Percentiles rank a stretch among this genome's conserved stretches.
phyloP scores from a whole-genome alignment of 2,329 filamentous ascomycete species.

The Fusarium acutatum region DNA sequence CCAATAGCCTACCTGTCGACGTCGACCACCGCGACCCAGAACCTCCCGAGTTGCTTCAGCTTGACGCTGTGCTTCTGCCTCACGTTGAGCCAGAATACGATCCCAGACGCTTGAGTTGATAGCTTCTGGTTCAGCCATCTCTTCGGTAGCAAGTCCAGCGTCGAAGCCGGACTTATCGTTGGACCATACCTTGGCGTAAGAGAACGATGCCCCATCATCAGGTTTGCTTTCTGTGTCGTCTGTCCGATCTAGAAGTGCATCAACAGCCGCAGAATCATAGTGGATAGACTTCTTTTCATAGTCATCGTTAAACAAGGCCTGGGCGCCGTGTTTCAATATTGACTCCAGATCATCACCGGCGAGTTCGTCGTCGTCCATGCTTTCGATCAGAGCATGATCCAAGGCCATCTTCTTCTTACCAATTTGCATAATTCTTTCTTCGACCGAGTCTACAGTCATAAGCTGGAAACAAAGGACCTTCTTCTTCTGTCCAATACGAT shows the following conservation, averaged over 20 bases:
- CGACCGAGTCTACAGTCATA: conserved; percentile 86
- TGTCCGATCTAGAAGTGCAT: conserved; percentile 88
- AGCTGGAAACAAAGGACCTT: conserved; percentile 96
- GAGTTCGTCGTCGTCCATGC: conserved; percentile 85
- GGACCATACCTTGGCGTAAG: conserved; percentile 90
- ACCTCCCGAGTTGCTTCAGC: conserved; percentile 73
- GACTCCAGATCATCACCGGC: conserved; percentile 83
- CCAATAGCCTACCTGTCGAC: conserved; percentile 55
- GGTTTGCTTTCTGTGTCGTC: conserved; percentile 77
- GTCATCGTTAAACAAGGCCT: conserved; percentile 83
- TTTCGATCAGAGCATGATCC: conserved; percentile 93
- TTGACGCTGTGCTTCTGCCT: conserved; percentile 78
- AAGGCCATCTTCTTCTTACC: conserved; percentile 96
- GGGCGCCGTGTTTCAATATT: conserved; percentile 86
- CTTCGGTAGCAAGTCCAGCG: conserved; percentile 65
- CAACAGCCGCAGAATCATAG: conserved; percentile 85
- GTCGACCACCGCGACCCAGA: conserved; percentile 86
- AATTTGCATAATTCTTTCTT: conserved; percentile 96
- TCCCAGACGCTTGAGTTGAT: conserved; percentile 84
- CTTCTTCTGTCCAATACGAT: conserved; percentile 95
- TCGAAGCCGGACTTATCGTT: conserved; percentile 77
- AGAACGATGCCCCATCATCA: conserved; percentile 83
- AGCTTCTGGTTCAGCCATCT: conserved; percentile 60
- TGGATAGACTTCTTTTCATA: conserved; percentile 75
- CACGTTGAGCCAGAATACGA: conserved; percentile 83